phyloP scores from a whole-genome alignment of 495 filamentous ascomycete genomes.

The Hypoxylon subgilvum region DNA sequence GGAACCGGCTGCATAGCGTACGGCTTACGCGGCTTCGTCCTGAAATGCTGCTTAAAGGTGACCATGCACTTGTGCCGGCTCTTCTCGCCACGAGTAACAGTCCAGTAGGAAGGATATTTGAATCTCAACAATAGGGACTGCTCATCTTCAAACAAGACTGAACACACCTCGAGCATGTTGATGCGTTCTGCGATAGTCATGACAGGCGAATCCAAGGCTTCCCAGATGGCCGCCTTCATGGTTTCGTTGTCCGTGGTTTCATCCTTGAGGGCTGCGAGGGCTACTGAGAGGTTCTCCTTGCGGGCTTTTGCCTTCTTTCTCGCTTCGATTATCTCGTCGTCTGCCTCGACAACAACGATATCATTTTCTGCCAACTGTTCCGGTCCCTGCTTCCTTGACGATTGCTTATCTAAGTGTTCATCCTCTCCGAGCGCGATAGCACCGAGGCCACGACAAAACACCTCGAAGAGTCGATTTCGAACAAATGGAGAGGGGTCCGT shows the following conservation, averaged over 20 bases:
- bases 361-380: slow-evolving; percentile 51
- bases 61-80: slow-evolving; percentile 38
- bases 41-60: slow-evolving; percentile 42
- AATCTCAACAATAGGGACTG: slow-evolving; percentile 67
- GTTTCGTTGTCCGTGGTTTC: slow-evolving; percentile 67
- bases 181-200: slow-evolving; percentile 73
- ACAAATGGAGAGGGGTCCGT: slow-evolving; percentile 83
- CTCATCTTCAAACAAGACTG: slow-evolving; percentile 71
- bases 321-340: slow-evolving; percentile 63
- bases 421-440: slow-evolving; percentile 77
- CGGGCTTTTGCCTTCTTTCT: slow-evolving; percentile 73
- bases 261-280: slow-evolving; percentile 73
- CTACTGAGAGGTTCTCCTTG: slow-evolving; percentile 75
- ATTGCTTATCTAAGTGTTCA: slow-evolving; percentile 35
- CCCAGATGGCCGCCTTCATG: slow-evolving; percentile 77
- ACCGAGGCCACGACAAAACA: slow-evolving; percentile 75
- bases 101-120: slow-evolving; percentile 75
- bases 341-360: slow-evolving; percentile 84
- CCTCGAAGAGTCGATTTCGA: slow-evolving; percentile 68
- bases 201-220: slow-evolving; percentile 70
- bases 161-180: slow-evolving; percentile 79
- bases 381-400: too few relatives aligned
- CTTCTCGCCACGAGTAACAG: slow-evolving; percentile 56
- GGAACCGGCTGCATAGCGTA: slow-evolving; percentile 13
- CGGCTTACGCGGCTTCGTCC: slow-evolving; percentile 41